These are phyloP conservation scores for Grosmannia huntii DNA, from an alignment of 2,329 filamentous ascomycete species.

Conservation along the genomic window DNA sequence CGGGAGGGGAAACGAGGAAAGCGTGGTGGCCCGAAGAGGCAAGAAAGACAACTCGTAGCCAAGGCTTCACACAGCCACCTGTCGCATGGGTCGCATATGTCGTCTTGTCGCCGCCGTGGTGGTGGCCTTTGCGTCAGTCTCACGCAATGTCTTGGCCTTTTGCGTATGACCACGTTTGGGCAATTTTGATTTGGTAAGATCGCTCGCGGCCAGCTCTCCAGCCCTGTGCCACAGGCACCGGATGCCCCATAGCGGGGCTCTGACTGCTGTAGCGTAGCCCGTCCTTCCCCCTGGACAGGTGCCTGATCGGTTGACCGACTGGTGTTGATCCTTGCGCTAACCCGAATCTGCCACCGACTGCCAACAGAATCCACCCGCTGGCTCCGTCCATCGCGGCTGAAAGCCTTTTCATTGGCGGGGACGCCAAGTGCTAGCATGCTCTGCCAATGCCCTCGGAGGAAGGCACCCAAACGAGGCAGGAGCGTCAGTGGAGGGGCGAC, in stretches of 20 bases:
- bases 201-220: background rate
- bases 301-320: constrained; percentile 11
- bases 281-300: background rate
- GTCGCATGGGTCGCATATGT: background rate
- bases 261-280: background rate
- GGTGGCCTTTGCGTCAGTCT: background rate
- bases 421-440: background rate
- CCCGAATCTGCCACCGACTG: constrained; percentile 22
- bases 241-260: background rate
- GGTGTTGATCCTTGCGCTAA: constrained; percentile 15
- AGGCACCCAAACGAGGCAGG: constrained; percentile 2
- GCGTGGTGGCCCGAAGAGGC: too few relatives aligned
- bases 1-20: too few relatives aligned
- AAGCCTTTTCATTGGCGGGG: background rate
- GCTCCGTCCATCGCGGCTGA: background rate
- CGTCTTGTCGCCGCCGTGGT: background rate
- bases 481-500: background rate
- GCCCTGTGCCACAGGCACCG: background rate
- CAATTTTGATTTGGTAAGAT: background rate
- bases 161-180: background rate
- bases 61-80: background rate
- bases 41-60: too few relatives aligned
- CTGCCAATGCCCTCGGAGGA: background rate
- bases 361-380: background rate
- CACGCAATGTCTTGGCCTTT: background rate